These are phyloP conservation scores for Tetraselmis striata DNA, from an alignment of 139 green algal species.

Conservation along the genomic window DNA sequence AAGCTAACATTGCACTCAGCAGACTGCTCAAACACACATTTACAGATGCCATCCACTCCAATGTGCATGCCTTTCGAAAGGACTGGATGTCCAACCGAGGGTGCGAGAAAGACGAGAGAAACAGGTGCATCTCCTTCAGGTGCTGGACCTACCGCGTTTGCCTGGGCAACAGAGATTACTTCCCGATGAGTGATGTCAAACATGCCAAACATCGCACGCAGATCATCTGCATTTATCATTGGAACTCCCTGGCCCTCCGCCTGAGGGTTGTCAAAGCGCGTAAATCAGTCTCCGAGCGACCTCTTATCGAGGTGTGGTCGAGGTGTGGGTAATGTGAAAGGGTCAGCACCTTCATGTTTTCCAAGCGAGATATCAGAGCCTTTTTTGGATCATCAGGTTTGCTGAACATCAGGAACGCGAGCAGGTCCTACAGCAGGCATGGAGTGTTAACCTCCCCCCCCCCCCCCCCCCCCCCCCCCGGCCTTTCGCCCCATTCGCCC, in stretches of 20 bases:
- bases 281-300: not conserved
- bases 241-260: not conserved
- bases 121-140: not conserved
- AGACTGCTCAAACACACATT: not conserved
- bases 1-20: not conserved
- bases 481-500: too few species aligned
- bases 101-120: not conserved
- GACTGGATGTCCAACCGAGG: not conserved
- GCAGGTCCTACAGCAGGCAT: not conserved
- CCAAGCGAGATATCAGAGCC: not conserved
- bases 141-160: not conserved
- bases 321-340: too few species aligned
- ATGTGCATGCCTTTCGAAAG: not conserved
- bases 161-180: not conserved
- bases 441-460: not conserved
- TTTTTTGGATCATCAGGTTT: not conserved
- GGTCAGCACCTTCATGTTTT: not conserved
- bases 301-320: too few species aligned
- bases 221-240: not conserved
- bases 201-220: not conserved
- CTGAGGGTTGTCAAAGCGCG: not conserved
- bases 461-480: too few species aligned
- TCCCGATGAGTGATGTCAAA: not conserved
- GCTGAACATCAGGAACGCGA: not conserved
- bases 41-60: not conserved